Evolutionary conservation across 2,329 filamentous ascomycete species (phyloP), one percentile per base, ranked within the genome.

Genomic region (Colletotrichum cereale): DNA sequence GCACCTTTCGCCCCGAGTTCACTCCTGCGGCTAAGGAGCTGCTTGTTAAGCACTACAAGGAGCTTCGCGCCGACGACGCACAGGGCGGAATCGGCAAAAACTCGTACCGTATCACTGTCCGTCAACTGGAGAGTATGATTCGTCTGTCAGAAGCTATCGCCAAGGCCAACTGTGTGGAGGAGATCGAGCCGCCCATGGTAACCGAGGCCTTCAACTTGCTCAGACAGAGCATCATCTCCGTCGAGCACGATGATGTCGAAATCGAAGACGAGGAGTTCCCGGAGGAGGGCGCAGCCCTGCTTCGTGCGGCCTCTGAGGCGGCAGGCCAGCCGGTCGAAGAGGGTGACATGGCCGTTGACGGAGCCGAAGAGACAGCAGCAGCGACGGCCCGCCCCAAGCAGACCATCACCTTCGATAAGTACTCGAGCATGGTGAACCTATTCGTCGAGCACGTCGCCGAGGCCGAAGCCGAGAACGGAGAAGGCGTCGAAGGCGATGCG

Each of bases 231-330:
- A 99, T 99, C 80, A 98, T 99, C 77, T 96, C 93, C 2, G 96
- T 99, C 34, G 96, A 99, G 82, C 96, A 98, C 78, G 96, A 99
- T 77, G 96, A 99, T 77, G 91, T 99, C 21, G 96, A 98, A 78
- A 92, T 99, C 73, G 94, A 97, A 3, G 92, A 93, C 26, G 89
- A 90, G 26, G 85, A 84, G n/a, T 77, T 77, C 44, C 81, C 78
- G n/a, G 84, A 84, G 73, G 85, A 86, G 72, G 80, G 84, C 68
- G 86, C 83, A 53, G 83, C 78, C 3, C 83, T 88, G 11, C 81
- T 80, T 36, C 84, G 79, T 29, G 79, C 79, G 21, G 78, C 78
- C n/a, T 78, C 79, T 34, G 80, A 82, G 57, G 82, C 75, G 76
- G 81, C 77, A 81, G 86, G 76, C 75, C 81, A 71, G 82, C 87